These are phyloP conservation scores for Actinidia chinensis DNA, from an alignment of 179 eudicot species.

Conservation along the genomic window DNA sequence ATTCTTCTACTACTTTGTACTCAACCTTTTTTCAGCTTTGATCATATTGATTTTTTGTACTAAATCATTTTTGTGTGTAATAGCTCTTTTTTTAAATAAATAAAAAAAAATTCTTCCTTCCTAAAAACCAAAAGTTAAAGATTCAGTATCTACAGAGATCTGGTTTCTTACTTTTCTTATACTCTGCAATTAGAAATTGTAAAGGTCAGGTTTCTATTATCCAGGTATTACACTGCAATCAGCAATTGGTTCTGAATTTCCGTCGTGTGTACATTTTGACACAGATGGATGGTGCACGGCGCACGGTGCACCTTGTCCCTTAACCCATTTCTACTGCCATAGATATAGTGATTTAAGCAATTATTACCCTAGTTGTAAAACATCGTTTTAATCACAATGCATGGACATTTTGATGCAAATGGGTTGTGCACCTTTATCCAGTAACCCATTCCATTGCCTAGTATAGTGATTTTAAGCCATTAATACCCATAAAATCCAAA, in stretches of 20 bases:
- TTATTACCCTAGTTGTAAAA: neutral
- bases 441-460: neutral
- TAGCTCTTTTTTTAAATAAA: too few relatives aligned
- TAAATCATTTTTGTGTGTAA: neutral
- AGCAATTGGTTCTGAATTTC: too few relatives aligned
- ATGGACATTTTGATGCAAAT: neutral
- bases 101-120: neutral
- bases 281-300: too few relatives aligned
- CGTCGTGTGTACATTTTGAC: too few relatives aligned
- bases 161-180: neutral
- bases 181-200: neutral
- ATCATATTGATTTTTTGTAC: neutral
- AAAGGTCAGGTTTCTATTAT: neutral
- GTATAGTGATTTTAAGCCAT: neutral
- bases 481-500: neutral
- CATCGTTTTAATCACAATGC: neutral
- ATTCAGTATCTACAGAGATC: neutral
- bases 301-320: too few relatives aligned
- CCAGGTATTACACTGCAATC: neutral
- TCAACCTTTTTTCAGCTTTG: neutral
- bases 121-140: neutral
- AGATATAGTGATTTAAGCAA: neutral
- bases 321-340: too few relatives aligned
- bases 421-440: slow-evolving; percentile 7
- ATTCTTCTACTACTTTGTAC: slow-evolving; percentile 9